A percentile compares a stretch with the other conserved stretches of the same genome.
Evolutionary conservation across 768 basidiomycete genomes (phyloP).

Genomic region (Gautieria morchelliformis): DNA sequence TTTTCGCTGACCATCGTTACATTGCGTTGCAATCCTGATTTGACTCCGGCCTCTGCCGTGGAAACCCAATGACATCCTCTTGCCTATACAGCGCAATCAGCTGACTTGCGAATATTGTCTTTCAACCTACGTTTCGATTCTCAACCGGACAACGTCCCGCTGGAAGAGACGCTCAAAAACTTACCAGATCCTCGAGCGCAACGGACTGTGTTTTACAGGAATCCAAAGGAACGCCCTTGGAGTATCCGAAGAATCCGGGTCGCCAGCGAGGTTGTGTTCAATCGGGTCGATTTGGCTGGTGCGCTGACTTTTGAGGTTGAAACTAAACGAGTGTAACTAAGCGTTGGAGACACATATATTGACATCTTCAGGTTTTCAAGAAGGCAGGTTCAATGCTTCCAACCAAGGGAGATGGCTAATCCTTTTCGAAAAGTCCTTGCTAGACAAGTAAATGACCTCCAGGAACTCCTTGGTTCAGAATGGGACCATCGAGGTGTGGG

Average conservation of each 20-base stretch:
- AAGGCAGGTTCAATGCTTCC: conserved; percentile 17
- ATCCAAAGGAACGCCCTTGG: conserved; percentile 40
- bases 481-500: conserved; percentile 58
- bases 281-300: conserved; percentile 33
- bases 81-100: neutral
- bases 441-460: conserved; percentile 47
- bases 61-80: neutral
- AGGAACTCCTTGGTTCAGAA: conserved; percentile 39
- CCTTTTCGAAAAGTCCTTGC: conserved; percentile 27
- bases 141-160: conserved; percentile 38
- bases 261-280: conserved; percentile 34
- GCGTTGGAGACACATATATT: neutral
- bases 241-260: conserved; percentile 40
- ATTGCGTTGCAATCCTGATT: neutral
- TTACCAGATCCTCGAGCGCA: conserved; percentile 32
- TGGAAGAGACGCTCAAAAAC: conserved; percentile 33
- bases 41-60: neutral
- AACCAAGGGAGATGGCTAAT: neutral
- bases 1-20: neutral
- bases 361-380: conserved; percentile 33
- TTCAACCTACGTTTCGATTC: conserved; percentile 50
- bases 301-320: conserved; percentile 7
- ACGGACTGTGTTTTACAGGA: conserved; percentile 22
- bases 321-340: neutral
- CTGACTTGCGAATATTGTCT: conserved; percentile 28